These are phyloP conservation scores for Prunus dulcis DNA, from an alignment of 306 rosid species.

Conservation along the genomic window DNA sequence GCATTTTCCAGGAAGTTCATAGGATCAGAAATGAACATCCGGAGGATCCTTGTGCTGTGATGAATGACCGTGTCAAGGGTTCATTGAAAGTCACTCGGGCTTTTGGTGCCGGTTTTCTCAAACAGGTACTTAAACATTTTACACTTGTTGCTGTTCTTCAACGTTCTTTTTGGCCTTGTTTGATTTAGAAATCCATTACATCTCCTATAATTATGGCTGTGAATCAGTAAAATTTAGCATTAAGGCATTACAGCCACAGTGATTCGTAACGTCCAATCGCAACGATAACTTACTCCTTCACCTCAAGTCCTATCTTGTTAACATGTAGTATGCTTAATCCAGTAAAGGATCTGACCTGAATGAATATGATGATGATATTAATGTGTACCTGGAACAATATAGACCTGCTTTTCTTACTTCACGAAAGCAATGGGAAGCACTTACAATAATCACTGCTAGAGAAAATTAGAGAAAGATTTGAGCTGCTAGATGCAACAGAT, in stretches of 20 bases:
- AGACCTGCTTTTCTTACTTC: too few relatives aligned
- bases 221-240: not conserved
- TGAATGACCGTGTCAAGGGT: conserved; percentile 94
- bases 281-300: not conserved
- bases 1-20: conserved; percentile 66
- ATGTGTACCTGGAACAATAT: too few relatives aligned
- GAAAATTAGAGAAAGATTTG: not conserved
- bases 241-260: not conserved
- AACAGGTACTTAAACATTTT: conserved; percentile 56
- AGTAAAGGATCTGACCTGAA: not conserved
- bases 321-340: not conserved
- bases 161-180: not conserved
- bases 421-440: not conserved
- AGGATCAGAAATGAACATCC: conserved; percentile 77
- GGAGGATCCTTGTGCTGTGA: conserved; percentile 74
- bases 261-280: not conserved
- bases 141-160: not conserved
- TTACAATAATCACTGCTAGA: not conserved
- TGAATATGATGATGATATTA: not conserved
- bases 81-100: conserved; percentile 95
- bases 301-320: not conserved
- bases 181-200: not conserved
- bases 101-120: conserved; percentile 96
- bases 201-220: not conserved
- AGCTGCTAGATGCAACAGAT: not conserved